Base-by-base conservation (phyloP, 306 rosid species). In the Glycine latifolia region DNA sequence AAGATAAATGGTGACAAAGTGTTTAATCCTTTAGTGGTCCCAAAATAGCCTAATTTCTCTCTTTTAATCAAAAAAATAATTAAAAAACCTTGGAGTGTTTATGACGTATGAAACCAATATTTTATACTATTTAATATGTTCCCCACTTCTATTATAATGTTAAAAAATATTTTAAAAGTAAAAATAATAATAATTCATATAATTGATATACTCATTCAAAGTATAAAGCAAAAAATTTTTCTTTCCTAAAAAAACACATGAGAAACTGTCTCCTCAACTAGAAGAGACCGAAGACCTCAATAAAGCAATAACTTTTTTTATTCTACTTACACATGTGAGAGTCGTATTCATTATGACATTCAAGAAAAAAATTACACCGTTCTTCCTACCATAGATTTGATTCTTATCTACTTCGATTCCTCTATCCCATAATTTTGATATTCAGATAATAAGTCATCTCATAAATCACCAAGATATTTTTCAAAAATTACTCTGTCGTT, bases 351-450 rank as follows among this genome's bases (percentile, higher is more conserved):
- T 69, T 10, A 66, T 78, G 74, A 44, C 55, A 17, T 49, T 50
- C 0, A 6, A 37, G 10, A 66, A 78, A 26, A 77, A 66, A 15
- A 10, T n/a, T 52, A 78, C 37, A 63, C 52, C 81, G 31, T 77
- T 26, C 31, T 26, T 26, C 73, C 53, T 37, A 7, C 59, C 67
- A 11, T 53, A 41, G 82, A 53, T 17, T 67, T 78, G 47, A 53
- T 56, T 17, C 55, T 67, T 52, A 78, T 78, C 81, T 66, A 78
- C 56, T 67, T 54, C 33, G 56, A 67, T 54, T 78, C 68, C 15
- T 66, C 52, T 59, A 43, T 11, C 46, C 41, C 66, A 33, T 43
- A 17, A 11, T 52, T 15, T 78, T 16, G 7, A 15, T 11, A 43
- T 54, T 12, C 15, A 8, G 6, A 41, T 6, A 43, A 10, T 7